Conservation (phyloP, 1,284 basidiomycete genomes). For the Marasmius sp. region DNA sequence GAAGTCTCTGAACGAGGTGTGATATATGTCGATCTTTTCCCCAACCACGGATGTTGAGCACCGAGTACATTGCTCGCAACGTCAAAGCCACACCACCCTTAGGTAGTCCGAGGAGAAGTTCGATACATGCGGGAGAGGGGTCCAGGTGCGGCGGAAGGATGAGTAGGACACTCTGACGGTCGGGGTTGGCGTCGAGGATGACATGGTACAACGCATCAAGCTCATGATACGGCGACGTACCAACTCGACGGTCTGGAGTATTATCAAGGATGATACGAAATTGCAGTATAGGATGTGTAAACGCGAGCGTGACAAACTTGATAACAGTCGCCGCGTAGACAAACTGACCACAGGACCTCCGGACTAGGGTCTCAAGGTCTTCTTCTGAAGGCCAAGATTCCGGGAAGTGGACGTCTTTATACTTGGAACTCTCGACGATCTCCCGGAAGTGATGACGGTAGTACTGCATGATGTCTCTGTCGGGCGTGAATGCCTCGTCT, state of each 20-base stretch:
- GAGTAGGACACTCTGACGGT: background rate
- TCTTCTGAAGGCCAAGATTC: constrained; percentile 18
- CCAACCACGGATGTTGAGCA: background rate
- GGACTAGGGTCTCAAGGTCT: constrained; percentile 18
- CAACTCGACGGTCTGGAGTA: background rate
- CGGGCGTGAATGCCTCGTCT: background rate
- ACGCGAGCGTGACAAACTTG: constrained; percentile 21
- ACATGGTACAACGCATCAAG: constrained; percentile 19
- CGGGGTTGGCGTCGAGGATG: background rate
- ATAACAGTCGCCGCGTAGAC: constrained; percentile 26
- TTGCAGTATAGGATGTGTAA: constrained; percentile 20
- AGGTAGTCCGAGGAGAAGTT: background rate
- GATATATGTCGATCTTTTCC: background rate
- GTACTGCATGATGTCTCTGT: background rate
- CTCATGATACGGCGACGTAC: constrained; percentile 14
- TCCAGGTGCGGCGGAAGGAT: background rate
- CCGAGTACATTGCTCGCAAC: background rate
- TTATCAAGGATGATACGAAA: constrained; percentile 19
- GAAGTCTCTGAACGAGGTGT: background rate
- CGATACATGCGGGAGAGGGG: background rate
- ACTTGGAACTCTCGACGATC: background rate
- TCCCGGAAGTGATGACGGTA: background rate
- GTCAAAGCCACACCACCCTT: background rate
- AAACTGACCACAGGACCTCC: constrained; percentile 22
- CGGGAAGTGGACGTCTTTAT: background rate